A percentile compares a stretch with the other conserved stretches of the same genome.
Evolutionary conservation across 129 eudicot species (phyloP).

Genomic region (Gnaphalium uliginosum): DNA sequence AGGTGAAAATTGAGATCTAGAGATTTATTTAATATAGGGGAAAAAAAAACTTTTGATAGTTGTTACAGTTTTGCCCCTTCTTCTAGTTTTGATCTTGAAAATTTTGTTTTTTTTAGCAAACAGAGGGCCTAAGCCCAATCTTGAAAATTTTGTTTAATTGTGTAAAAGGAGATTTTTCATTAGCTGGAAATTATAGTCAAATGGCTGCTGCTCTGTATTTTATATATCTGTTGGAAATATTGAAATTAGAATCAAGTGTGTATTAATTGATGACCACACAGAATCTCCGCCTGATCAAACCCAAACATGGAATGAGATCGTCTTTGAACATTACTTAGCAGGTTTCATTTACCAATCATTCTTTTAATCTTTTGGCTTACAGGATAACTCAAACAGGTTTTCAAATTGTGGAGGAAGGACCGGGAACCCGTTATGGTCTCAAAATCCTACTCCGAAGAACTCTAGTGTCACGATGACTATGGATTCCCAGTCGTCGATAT

Average conservation of each 20-base stretch:
- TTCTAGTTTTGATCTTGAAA: neutral
- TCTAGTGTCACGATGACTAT: conserved; percentile 51
- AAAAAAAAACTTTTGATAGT: neutral
- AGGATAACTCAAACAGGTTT: conserved; percentile 39
- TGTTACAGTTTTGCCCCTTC: neutral
- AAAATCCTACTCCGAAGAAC: conserved; percentile 43
- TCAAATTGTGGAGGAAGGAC: conserved; percentile 42
- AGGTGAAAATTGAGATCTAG: conserved; percentile 6
- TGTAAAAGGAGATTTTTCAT: neutral
- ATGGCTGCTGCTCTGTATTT: neutral
- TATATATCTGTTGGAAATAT: neutral
- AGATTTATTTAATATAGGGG: neutral
- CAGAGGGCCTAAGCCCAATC: too few species aligned
- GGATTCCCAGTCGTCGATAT: conserved; percentile 82
- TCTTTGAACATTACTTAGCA: neutral
- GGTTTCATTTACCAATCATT: neutral
- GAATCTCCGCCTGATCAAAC: too few species aligned
- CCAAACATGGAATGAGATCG: too few species aligned
- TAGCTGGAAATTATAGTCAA: neutral
- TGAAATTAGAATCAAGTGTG: neutral
- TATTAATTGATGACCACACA: neutral
- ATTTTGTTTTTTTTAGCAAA: neutral
- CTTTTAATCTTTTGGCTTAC: conserved; percentile 16
- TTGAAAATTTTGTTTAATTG: neutral
- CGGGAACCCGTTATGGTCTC: conserved; percentile 47